Evolutionary conservation across 1,139 yeast species (phyloP).

Genomic region (Pichia sp.): DNA sequence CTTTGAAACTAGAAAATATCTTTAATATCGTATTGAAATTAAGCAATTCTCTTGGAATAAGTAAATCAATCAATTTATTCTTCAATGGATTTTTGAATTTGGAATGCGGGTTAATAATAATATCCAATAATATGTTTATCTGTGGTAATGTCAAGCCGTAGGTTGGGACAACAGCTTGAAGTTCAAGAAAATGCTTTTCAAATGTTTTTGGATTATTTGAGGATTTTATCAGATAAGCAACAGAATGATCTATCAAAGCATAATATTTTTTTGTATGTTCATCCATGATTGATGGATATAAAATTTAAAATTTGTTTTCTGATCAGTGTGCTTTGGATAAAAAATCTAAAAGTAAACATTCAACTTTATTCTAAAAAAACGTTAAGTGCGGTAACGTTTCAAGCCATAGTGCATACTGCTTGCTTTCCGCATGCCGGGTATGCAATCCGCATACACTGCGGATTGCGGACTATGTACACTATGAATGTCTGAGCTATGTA

Average conservation of each 20-base stretch:
- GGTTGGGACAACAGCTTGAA: conserved; percentile 21
- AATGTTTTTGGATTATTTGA: background rate
- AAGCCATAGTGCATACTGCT: too few relatives aligned
- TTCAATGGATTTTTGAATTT: conserved; percentile 14
- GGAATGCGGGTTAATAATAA: conserved; percentile 17
- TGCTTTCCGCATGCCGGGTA: too few relatives aligned
- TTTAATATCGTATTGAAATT: conserved; percentile 20
- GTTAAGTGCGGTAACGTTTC: too few relatives aligned
- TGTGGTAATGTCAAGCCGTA: conserved; percentile 22
- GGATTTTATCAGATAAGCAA: background rate
- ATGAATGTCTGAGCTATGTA: too few relatives aligned
- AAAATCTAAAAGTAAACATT: too few relatives aligned
- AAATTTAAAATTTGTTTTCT: background rate
- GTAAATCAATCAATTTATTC: conserved; percentile 14
- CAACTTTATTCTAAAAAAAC: too few relatives aligned
- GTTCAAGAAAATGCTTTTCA: conserved; percentile 1
- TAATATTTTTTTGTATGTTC: background rate
- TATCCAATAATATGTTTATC: conserved; percentile 18
- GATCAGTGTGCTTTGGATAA: too few relatives aligned
- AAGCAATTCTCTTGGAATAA: conserved; percentile 21
- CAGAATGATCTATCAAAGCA: background rate
- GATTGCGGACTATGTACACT: too few relatives aligned
- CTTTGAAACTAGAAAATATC: conserved; percentile 20
- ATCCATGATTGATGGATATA: background rate
- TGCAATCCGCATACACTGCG: too few relatives aligned